Evolutionary conservation across 2,329 filamentous ascomycete species (phyloP).

Genomic region (Colletotrichum zoysiae): DNA sequence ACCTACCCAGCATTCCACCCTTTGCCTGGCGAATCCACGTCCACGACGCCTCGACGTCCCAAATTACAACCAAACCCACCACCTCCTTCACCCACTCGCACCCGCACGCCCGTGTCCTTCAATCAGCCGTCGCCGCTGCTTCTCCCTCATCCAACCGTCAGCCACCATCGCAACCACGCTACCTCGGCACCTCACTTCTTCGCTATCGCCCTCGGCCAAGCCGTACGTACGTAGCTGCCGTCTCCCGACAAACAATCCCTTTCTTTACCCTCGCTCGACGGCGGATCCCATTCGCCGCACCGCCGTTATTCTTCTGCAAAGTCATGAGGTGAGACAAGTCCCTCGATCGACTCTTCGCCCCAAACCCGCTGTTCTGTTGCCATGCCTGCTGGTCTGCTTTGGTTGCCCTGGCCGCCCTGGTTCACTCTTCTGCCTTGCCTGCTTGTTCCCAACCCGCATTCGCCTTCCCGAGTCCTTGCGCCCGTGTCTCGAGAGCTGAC

Average conservation of each 20-base stretch:
- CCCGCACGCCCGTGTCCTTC: slow-evolving; percentile 6
- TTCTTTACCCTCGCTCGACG: slow-evolving; percentile 1
- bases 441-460: slow-evolving; percentile 28
- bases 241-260: not conserved
- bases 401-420: slow-evolving; percentile 37
- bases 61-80: not conserved
- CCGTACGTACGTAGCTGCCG: slow-evolving; percentile 2
- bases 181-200: not conserved
- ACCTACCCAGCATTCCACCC: not conserved
- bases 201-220: not conserved
- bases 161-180: not conserved
- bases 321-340: slow-evolving; percentile 41
- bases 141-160: not conserved
- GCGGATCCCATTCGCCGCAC: slow-evolving; percentile 19
- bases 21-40: slow-evolving; percentile 21
- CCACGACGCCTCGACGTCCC: slow-evolving; percentile 12
- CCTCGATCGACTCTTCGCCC: slow-evolving; percentile 28
- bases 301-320: slow-evolving; percentile 22
- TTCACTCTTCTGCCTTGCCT: slow-evolving; percentile 23
- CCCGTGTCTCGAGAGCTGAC: slow-evolving; percentile 43
- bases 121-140: slow-evolving; percentile 19
- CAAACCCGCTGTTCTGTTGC: slow-evolving; percentile 22
- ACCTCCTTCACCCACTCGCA: not conserved
- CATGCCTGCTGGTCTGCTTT: slow-evolving; percentile 31
- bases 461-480: slow-evolving; percentile 25